Evolutionary conservation across 768 basidiomycete species (phyloP), one percentile per base, ranked within the genome.

Genomic region (Collybiopsis confluens): DNA sequence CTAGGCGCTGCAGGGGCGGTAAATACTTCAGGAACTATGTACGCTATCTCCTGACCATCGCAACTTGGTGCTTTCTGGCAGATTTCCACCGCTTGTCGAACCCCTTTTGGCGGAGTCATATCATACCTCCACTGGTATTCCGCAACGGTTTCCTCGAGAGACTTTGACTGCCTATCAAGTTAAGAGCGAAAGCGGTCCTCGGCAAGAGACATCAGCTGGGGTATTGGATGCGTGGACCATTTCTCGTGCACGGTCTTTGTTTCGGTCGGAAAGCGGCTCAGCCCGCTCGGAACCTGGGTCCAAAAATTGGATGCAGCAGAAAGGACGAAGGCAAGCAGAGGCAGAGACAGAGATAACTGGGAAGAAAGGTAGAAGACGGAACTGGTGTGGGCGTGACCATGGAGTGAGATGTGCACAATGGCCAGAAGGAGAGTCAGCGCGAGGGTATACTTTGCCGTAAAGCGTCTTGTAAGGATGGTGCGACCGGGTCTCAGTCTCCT

Each of bases 11-110:
- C 6, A 33, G 30, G 5, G 30, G 30, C 13, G 30, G 5, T 33
- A 33, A 33, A 33, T 6, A 33, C 30, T 33, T 13, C 5, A 33
- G 30, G 5, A 33, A 33, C 30, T n/a, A n/a, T n/a, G n/a, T n/a
- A n/a, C n/a, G n/a, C 28, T 5, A 45, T 0, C n/a, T 45, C 44
- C 44, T 27, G 18, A 15, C 44, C 92, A 51, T 75, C 78, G 0
- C 89, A 87, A 5, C 77, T 73, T 28, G 97, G 66, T 92, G 79
- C 51, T 82, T 73, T 65, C 78, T 71, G 11, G 86, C 88, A 67
- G 92, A 98, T 44, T 68, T 64, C 81, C 85, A 96, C 95, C 96
- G 98, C 26, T 78, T 71, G 64, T 93, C 95, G 58, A 98, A 99
- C 1, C 94, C 96, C 38, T 78, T 81, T 45, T 0, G 97, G 96